Conservation (phyloP, 2,329 filamentous ascomycete genomes). For the Claviceps humidiphila region DNA sequence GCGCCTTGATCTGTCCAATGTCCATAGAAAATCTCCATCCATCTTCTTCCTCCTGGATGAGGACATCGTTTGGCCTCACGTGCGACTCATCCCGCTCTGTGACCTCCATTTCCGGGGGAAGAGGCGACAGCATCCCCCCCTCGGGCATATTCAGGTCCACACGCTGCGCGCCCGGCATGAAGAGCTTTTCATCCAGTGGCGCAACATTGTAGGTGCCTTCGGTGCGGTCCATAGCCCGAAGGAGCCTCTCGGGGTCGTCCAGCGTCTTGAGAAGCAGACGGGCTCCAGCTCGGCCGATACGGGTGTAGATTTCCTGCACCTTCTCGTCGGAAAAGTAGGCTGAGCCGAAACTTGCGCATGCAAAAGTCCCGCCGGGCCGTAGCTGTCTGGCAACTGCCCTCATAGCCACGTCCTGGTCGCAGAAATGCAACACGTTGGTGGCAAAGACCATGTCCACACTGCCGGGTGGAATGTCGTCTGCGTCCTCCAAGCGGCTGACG, state of each 20-base stretch:
- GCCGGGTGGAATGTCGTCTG: constrained; percentile 7
- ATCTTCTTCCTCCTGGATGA: not conserved
- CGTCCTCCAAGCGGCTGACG: constrained; percentile 9
- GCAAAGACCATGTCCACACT: constrained; percentile 9
- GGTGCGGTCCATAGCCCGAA: not conserved
- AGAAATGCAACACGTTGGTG: constrained; percentile 9
- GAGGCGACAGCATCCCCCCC: not conserved
- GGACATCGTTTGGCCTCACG: not conserved
- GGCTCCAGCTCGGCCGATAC: not conserved
- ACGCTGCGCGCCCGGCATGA: not conserved
- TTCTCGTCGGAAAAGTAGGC: not conserved
- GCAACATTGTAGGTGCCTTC: not conserved
- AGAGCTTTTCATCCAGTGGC: not conserved
- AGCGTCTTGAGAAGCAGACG: not conserved
- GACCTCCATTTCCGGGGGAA: not conserved
- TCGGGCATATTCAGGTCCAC: not conserved
- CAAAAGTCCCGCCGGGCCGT: constrained; percentile 10
- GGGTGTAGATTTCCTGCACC: constrained; percentile 2
- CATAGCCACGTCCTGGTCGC: constrained; percentile 8
- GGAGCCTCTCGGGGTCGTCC: not conserved
- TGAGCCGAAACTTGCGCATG: not conserved
- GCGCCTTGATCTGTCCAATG: not conserved
- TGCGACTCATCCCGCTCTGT: not conserved
- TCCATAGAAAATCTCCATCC: not conserved
- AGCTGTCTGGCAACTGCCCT: constrained; percentile 8